Evolutionary conservation across 805 yeast species (phyloP), one percentile per base, ranked within the genome.

Genomic region (Yamadazyma sp.): DNA sequence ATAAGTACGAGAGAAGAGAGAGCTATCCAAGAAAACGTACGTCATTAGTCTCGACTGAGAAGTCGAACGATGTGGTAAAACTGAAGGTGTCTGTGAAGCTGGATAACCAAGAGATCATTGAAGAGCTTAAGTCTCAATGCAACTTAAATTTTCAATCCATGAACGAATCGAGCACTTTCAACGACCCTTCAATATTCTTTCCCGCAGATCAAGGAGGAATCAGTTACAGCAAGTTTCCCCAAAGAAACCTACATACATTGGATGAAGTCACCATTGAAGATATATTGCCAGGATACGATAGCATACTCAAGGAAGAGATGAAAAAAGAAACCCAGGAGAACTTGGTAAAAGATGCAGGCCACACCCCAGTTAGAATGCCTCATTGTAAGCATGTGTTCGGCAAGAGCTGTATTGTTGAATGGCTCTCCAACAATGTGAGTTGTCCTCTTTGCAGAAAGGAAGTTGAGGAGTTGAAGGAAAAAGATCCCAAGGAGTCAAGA

Each of bases 361-460:
- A 68, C 44, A 44, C 55, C 7, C 67, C 73, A 1, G 64, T 66
- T 3, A 53, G 58, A 40, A 60, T 68, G 64, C 72, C 73, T 1
- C 63, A 60, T 40, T 68, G 73, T 42, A 53, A 59, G 16, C 73
- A 68, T 46, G 47, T 64, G 1, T 68, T 68, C 45, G 73, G 73
- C 11, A 57, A 59, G 43, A 45, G 64, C 6, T 68, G 73, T 48
- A 54, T 68, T 18, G 50, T 64, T 2, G 70, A 65, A 28, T 68
- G 73, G 73, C 52, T 68, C 31, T 64, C 58, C 37, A 50, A 51
- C 23, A 58, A 60, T 39, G 65, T 62, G 2, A 65, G 63, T 39
- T 68, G 73, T 40, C 73, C 73, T 3, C 50, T 68, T 33, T 68
- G 74, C 35, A 53, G 74, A 2, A 59, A 56, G 31, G 66, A 64